phyloP scores from a whole-genome alignment of 2,329 filamentous ascomycete genomes.

The Aspergillus luchuensis region DNA sequence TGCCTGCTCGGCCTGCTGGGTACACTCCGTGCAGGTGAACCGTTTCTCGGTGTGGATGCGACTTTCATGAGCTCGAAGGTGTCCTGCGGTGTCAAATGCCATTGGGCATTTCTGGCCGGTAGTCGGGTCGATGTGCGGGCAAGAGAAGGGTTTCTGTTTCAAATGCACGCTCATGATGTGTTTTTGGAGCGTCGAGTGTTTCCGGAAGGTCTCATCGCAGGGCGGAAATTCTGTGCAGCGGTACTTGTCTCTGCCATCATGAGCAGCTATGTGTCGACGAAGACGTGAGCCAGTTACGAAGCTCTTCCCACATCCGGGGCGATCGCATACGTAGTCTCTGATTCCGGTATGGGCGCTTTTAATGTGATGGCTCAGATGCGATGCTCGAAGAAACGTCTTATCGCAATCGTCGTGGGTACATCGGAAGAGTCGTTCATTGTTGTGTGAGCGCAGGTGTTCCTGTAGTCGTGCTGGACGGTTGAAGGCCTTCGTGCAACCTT shows the following conservation, averaged over 20 bases:
- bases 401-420: slow-evolving; percentile 72
- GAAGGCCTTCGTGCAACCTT: slow-evolving; percentile 78
- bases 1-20: slow-evolving; percentile 31
- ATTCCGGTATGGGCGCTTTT: slow-evolving; percentile 77
- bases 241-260: slow-evolving; percentile 75
- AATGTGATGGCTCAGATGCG: slow-evolving; percentile 82
- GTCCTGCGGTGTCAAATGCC: slow-evolving; percentile 72
- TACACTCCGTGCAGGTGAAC: slow-evolving; percentile 78
- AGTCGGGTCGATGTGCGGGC: slow-evolving; percentile 58
- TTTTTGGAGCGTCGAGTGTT: slow-evolving; percentile 80
- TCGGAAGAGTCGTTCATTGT: slow-evolving; percentile 75
- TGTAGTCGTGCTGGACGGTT: slow-evolving; percentile 80
- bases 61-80: slow-evolving; percentile 70
- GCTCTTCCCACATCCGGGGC: slow-evolving; percentile 72
- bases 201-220: slow-evolving; percentile 79
- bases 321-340: slow-evolving; percentile 70
- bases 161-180: slow-evolving; percentile 79
- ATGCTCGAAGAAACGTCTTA: slow-evolving; percentile 83
- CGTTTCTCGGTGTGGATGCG: slow-evolving; percentile 69
- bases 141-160: slow-evolving; percentile 69
- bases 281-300: slow-evolving; percentile 81
- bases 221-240: slow-evolving; percentile 69
- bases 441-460: slow-evolving; percentile 81
- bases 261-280: slow-evolving; percentile 74
- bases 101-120: slow-evolving; percentile 62